Base-by-base conservation (phyloP, 345 rosid species). In the Aquilaria sinensis region DNA sequence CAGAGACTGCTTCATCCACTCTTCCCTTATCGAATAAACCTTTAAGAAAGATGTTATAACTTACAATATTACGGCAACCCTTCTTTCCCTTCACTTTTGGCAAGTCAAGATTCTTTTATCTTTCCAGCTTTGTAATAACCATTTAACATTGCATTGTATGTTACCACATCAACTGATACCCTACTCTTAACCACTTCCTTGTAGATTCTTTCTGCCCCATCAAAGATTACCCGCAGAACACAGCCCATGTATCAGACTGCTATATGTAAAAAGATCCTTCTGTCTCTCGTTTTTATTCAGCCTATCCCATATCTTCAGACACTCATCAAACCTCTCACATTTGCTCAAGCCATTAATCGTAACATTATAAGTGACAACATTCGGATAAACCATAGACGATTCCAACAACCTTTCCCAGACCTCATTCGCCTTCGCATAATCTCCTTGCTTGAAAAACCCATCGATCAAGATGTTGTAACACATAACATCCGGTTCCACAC, bases 271-370 rank as follows among this genome's bases (percentile, higher is more conserved):
- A 60, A 73, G 46, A 75, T 88, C 97, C 77, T 72, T 88, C 60
- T 71, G 73, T 23, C 88, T 73, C 58, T 82, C 84, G 58, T 86
- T 94, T 58, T 60, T 68, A 56, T 78, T 76, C 99, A 88, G 85
- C 72, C 95, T 85, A 61, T 85, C 81, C 95, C 92, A 90, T 32
- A 88, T 72, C 63, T 78, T 78, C 72, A 88, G 71, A 56, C 91
- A 68, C 75, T 86, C 90, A 60, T 85, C 84, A 47, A 82, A 67
- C 70, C 71, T 85, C 37, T 88, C 86, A 51, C 93, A 83, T 63
- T 85, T 88, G 64, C 87, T 86, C 72, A 90, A 75, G 53, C 96
- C 96, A 73, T 67, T 82, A 57, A 90, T 88, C 97, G 90, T 88
- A 47, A 86, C 73, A 69, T 88, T 94, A 64, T 94, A 90, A 48